Evolutionary conservation across 306 rosid species (phyloP), one percentile per base, ranked within the genome.

Genomic region (Gastrolobium bilobum): DNA sequence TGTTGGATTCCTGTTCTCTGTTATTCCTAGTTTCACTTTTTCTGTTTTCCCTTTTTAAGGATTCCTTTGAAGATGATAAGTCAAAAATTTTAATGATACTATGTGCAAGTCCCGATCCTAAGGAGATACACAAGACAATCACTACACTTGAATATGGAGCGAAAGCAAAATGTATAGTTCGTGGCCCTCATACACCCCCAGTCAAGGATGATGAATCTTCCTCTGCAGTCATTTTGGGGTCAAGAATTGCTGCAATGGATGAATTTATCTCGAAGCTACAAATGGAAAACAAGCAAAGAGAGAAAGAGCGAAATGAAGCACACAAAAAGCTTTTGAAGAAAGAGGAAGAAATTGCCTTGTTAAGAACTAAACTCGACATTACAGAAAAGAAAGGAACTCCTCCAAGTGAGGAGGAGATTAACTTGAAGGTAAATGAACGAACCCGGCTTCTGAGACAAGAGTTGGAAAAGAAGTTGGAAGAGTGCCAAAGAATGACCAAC

Each of bases 121-220:
- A 91, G 83, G 98, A 96, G 84, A 88, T 91, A 75, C 99, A 96
- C 79, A 96, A 91, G 97, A 96, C 99, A 48, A 96, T 96, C 38
- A 88, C 93, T 30, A 96, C 98, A 26, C 98, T 96, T 52, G 99
- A 96, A 81, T 96, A 96, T 73, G 99, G 99, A 11, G 97, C 99
- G 2, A 96, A 96, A 84, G 99, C 99, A 51, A 96, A 96, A 81
- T 93, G 99, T 59, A 96, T 96, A 11, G 93, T 96, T 65, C 98
- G 99, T 37, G 98, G 99, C 30, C 94, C 92, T 51, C 92, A 85
- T 78, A 91, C 97, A 0, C 98, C 98, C 0, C 98, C 98, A 7
- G 84, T 79, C 7, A 91, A 87, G 86, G 99, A 91, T 10, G 97
- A 88, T 4, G 99, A 93, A 79, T 89, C 94, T 47, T 86, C 97